Percentiles rank a stretch among this genome's conserved stretches.
phyloP scores from a whole-genome alignment of 495 filamentous ascomycete species.

The Haplographium delicatum region DNA sequence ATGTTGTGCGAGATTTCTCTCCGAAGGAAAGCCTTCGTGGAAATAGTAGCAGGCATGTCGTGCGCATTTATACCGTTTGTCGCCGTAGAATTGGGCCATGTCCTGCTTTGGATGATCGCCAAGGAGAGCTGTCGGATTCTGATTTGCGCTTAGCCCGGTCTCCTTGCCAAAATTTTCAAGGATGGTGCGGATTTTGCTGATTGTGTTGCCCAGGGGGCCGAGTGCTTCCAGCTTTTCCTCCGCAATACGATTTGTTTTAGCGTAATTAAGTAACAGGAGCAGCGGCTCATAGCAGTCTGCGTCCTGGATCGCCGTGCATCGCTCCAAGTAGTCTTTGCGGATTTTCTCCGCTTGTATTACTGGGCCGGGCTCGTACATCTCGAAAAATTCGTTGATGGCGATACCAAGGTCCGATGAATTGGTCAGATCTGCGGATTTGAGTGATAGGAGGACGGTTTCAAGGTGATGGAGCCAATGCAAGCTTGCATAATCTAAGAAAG shows the following conservation, averaged over 20 bases:
- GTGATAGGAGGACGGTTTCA: slow-evolving; percentile 1
- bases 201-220: slow-evolving; percentile 17
- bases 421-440: background rate
- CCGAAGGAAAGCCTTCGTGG: slow-evolving; percentile 34
- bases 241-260: slow-evolving; percentile 21
- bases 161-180: slow-evolving; percentile 24
- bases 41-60: slow-evolving; percentile 37
- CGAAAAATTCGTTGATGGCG: slow-evolving; percentile 27
- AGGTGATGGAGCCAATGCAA: slow-evolving; percentile 35
- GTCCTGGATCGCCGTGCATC: slow-evolving; percentile 12
- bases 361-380: slow-evolving; percentile 11
- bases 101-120: slow-evolving; percentile 4
- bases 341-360: slow-evolving; percentile 1
- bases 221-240: slow-evolving; percentile 24
- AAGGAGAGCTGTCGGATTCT: background rate
- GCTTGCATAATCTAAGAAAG: slow-evolving; percentile 36
- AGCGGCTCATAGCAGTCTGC: slow-evolving; percentile 17
- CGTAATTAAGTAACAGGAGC: slow-evolving; percentile 21
- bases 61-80: slow-evolving; percentile 35
- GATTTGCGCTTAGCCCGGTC: background rate
- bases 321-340: slow-evolving; percentile 2
- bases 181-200: slow-evolving; percentile 25
- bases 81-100: slow-evolving; percentile 29
- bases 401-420: slow-evolving; percentile 7
- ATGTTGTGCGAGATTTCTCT: slow-evolving; percentile 27